Evolutionary conservation across 306 rosid species (phyloP).

Genomic region (Castanospermum australe): DNA sequence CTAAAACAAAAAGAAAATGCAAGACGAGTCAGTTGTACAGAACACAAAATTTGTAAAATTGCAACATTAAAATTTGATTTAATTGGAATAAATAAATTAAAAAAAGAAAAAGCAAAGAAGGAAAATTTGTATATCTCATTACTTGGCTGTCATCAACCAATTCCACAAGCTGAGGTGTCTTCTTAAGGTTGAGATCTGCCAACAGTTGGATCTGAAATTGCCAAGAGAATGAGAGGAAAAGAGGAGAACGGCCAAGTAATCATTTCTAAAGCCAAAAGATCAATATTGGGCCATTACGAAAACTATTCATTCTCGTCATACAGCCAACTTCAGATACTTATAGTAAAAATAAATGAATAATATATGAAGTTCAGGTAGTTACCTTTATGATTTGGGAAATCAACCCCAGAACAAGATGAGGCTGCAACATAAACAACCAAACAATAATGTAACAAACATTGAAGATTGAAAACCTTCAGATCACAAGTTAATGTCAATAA

Average conservation of each 20-base stretch:
- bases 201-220: slow-evolving; percentile 83
- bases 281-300: background rate
- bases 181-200: slow-evolving; percentile 94
- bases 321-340: slow-evolving; percentile 8
- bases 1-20: slow-evolving; percentile 41
- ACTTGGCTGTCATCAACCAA: slow-evolving; percentile 87
- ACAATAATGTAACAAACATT: slow-evolving; percentile 22
- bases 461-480: background rate
- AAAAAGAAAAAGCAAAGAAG: background rate
- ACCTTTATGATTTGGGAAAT: slow-evolving; percentile 99
- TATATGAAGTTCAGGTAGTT: slow-evolving; percentile 29
- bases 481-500: background rate
- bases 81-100: too few species aligned
- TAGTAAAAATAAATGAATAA: background rate
- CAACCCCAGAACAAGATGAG: slow-evolving; percentile 86
- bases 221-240: slow-evolving; percentile 22
- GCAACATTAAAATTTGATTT: background rate
- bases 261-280: slow-evolving; percentile 21
- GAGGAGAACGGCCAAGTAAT: slow-evolving; percentile 13
- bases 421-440: slow-evolving; percentile 61
- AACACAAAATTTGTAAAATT: background rate
- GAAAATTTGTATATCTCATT: slow-evolving; percentile 7
- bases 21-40: slow-evolving; percentile 18
- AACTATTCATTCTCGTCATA: background rate
- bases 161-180: slow-evolving; percentile 96